Percentiles rank a stretch among this genome's conserved stretches.
phyloP scores from a whole-genome alignment of 805 yeast species.

The Starmerella potacharoeniae region DNA sequence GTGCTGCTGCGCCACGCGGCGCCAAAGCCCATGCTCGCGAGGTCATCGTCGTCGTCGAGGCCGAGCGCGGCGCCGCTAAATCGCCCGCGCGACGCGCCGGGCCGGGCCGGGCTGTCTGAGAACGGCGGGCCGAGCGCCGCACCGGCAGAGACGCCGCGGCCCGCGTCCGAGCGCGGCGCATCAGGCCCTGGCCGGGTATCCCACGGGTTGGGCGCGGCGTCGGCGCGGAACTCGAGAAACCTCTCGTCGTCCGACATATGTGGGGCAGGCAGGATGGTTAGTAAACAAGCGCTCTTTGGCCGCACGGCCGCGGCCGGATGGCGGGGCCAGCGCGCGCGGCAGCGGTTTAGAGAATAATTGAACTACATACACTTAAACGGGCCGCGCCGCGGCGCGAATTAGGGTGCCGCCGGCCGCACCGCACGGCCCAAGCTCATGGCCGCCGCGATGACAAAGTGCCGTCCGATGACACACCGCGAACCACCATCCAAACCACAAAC shows the following conservation, averaged over 20 bases:
- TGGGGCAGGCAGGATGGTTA: constrained; percentile 1
- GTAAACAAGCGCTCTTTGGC: not conserved
- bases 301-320: not conserved
- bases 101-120: not conserved
- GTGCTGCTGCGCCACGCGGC: not conserved
- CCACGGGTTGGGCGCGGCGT: constrained; percentile 13
- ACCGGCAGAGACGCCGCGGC: not conserved
- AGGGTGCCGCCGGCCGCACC: too few species aligned
- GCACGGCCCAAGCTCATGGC: too few species aligned
- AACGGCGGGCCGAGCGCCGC: not conserved
- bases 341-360: not conserved
- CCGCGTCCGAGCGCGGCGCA: not conserved
- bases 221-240: constrained; percentile 31
- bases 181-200: not conserved
- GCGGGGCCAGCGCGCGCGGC: not conserved
- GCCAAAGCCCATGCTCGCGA: constrained; percentile 1
- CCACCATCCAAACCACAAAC: too few species aligned
- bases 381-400: too few species aligned
- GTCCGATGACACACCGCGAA: too few species aligned
- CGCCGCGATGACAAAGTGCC: too few species aligned
- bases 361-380: too few species aligned
- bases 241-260: constrained; percentile 24
- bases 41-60: not conserved
- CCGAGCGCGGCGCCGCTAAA: not conserved
- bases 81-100: not conserved